phyloP scores from a whole-genome alignment of 495 filamentous ascomycete species.

The Glonium stellatum region DNA sequence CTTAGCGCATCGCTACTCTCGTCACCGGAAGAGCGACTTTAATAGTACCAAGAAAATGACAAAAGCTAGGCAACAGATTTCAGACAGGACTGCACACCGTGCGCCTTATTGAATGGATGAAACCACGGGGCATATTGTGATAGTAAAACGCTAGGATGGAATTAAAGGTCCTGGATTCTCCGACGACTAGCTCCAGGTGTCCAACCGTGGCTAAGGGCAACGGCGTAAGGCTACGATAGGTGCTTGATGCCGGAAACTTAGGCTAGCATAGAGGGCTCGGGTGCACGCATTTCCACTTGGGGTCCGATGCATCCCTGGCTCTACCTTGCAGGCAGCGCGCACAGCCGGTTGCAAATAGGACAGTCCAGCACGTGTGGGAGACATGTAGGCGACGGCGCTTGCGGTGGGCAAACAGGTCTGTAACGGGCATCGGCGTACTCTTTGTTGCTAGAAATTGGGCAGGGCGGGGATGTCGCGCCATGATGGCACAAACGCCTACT shows the following conservation, averaged over 20 bases:
- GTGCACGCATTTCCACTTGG: not conserved
- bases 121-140: too few species aligned
- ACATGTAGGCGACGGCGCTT: not conserved
- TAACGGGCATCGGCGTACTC: not conserved
- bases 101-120: too few species aligned
- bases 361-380: constrained; percentile 17
- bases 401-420: constrained; percentile 7
- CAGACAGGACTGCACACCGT: too few species aligned
- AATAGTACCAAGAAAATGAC: too few species aligned
- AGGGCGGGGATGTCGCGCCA: not conserved
- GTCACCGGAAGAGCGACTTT: too few species aligned
- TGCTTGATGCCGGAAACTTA: not conserved
- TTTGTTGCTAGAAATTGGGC: not conserved
- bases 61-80: too few species aligned
- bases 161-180: not conserved
- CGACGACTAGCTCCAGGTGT: not conserved
- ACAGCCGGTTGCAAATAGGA: constrained; percentile 1
- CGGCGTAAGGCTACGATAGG: not conserved
- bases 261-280: not conserved
- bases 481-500: not conserved
- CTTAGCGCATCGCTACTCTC: too few species aligned
- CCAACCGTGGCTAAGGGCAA: not conserved
- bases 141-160: not conserved
- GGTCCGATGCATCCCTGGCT: not conserved
- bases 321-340: not conserved